Evolutionary conservation across 2,329 filamentous ascomycete genomes (phyloP), one percentile per base, ranked within the genome.

Genomic region (Plectosphaerella sp.): DNA sequence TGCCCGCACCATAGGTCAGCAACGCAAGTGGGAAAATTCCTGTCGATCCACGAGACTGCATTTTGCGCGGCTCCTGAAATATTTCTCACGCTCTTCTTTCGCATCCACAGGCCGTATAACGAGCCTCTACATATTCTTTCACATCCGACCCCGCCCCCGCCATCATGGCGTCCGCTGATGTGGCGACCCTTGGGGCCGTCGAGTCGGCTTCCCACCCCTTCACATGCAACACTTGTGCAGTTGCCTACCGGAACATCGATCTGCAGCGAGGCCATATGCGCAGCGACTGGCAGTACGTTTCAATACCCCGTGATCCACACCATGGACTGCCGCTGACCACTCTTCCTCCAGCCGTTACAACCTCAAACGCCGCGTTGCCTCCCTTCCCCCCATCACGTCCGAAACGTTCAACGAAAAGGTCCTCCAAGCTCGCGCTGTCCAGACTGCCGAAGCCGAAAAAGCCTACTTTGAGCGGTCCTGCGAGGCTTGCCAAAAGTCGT

Each of bases 141-240:
- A 46, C 35, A 33, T 2, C 16, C 25, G 16, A 45, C 46, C 10
- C 15, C n/a, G 20, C 16, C 55, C 50, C 37, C 33, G 49, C 50
- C 54, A 67, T 54, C 53, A 84, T 84, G 81, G 74, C 79, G 56
- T 69, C 64, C 56, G 62, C 59, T 48, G 66, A 68, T 50, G 52
- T 57, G 46, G 56, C 56, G 51, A 50, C 54, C 20, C 52, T 57
- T 15, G 56, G 54, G 25, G 45, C 48, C 49, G 59, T 62, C 28
- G 69, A 67, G 8, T 62, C 72, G 15, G 64, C 80, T 33, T 79
- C 86, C 24, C 91, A 97, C 67, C 93, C 94, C 2, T 99, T 93
- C 74, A 97, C 93, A 52, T 99, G 94, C 84, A 99, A 97, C 72
- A 94, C 92, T 53, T 99, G 94, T 67, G 91, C 96, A 69, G 92